Evolutionary conservation across 2,329 filamentous ascomycete species (phyloP), one percentile per base, ranked within the genome.

Genomic region (Tetracladium maxilliforme): DNA sequence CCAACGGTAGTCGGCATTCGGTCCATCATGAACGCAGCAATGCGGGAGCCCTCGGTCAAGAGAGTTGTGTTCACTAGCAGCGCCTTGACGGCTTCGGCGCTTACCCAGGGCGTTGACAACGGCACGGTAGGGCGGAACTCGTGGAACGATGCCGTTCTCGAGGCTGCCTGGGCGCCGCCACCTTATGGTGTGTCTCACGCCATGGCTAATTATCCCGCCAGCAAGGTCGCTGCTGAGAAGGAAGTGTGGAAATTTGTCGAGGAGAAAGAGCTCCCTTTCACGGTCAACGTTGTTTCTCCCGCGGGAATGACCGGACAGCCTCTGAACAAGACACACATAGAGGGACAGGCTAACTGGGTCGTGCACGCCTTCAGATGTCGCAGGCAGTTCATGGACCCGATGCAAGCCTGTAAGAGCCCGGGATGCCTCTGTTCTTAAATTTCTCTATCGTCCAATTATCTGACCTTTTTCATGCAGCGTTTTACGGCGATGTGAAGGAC

Each of bases 21-120:
- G 2, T 30, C 34, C 6, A 32, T 51, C 8, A 34, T 60, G 6
- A 42, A 51, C 6, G 39, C 52, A 1, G 52, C 55, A 0, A 37
- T 40, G 10, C 32, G 27, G 2, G 42, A 51, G 14, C 32, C 47
- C 0, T 41, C 40, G 5, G 41, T 64, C 1, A 48, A 46, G 27
- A 42, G 51, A 2, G 49, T 61, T 16, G 50, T 61, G 5, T 33
- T 51, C 19, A 57, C 53, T 0, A 51, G 47, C 11, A 54, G 50
- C 2, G n/a, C n/a, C n/a, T n/a, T n/a, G n/a, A 41, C 46, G 1
- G 33, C 37, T 3, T 36, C 44, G 1, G 30, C 30, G 5, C 25
- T 41, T 4, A 35, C 28, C 4, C 32, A 34, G 2, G 28, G 38
- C 4, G 35, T 37, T 3, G 30, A 36, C 11, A 33, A 41, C 10